A percentile compares a stretch with the other conserved stretches of the same genome.
Conservation (phyloP, 2,329 filamentous ascomycete species). For the Venturia pyrina region DNA sequence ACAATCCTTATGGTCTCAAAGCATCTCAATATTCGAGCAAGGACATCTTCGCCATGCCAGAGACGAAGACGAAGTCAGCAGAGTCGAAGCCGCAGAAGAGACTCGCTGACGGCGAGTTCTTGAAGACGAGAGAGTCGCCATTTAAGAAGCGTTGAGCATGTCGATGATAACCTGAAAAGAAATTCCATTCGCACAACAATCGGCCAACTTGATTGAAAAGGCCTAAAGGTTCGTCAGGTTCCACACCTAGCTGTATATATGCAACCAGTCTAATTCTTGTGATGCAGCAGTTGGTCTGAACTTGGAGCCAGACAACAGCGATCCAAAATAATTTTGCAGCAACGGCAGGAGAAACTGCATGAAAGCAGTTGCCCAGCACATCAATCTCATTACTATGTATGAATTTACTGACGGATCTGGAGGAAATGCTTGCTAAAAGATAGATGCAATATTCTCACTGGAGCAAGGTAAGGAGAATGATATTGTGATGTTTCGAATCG, state of each 20-base stretch:
- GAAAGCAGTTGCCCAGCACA: background rate
- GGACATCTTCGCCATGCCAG: conserved; percentile 20
- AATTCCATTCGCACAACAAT: background rate
- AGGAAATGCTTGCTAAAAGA: background rate
- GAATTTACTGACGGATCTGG: background rate
- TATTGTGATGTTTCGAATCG: too few relatives aligned
- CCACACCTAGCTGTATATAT: too few relatives aligned
- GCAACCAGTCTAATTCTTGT: background rate
- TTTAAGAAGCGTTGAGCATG: background rate
- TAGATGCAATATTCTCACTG: background rate
- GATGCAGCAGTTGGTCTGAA: background rate
- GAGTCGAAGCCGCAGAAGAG: conserved; percentile 1
- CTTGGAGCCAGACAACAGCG: background rate
- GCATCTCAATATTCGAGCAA: conserved; percentile 35
- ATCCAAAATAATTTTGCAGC: background rate
- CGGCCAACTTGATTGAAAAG: background rate
- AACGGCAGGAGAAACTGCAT: too few relatives aligned
- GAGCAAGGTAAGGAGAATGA: too few relatives aligned
- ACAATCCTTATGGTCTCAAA: conserved; percentile 31
- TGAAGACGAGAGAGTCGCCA: background rate
- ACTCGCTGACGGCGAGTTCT: background rate
- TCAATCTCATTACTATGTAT: background rate
- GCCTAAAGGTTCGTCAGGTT: background rate
- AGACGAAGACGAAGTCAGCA: background rate
- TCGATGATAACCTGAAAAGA: background rate